Evolutionary conservation across 371 early-diverging fungal genomes (phyloP), one percentile per base, ranked within the genome.

Genomic region (Basidiobolus heterosporus): DNA sequence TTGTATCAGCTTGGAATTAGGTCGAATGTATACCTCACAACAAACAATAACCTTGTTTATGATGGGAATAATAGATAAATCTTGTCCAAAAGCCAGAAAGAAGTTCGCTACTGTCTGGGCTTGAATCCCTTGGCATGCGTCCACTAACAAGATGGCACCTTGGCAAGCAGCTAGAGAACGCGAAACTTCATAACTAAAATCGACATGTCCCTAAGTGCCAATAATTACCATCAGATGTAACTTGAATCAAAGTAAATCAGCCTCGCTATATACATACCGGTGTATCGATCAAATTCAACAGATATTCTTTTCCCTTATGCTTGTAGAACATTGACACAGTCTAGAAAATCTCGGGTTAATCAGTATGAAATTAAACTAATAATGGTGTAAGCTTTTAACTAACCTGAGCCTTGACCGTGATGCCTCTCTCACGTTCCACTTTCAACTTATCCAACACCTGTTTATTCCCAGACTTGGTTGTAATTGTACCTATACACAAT

Each of bases 31-130:
- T n/a, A n/a, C n/a, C n/a, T n/a, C n/a, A n/a, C 40, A 41, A 35
- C 17, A 30, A 38, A 1, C 16, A 36, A 21, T 47, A 47, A 76
- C 76, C 64, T 96, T 97, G 62, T 97, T 97, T 30, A 96, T 55
- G 19, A 94, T 82, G 9, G 98, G 97, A 7, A 97, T 67, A 45
- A 97, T 82, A 11, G 57, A 64, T 42, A 97, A 68, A 15, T 76
- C 85, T 61, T 88, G 77, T 18, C 82, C 81, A 67, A 86, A 91
- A 0, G 97, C 97, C 37, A 96, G 59, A 52, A 78, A 91, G 59
- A 89, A 95, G 60, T 95, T 95, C 17, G 98, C 95, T 15, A 96
- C 91, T 0, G 92, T 92, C 52, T 92, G 92, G 0, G 91, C 91
- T 55, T 92, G 91, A 18, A 92, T 81, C 8, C 92, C 92, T 56